These are phyloP conservation scores for Schoenoplectus tabernaemontani DNA, from an alignment of 202 grass and related monocot genomes.

Conservation along the genomic window DNA sequence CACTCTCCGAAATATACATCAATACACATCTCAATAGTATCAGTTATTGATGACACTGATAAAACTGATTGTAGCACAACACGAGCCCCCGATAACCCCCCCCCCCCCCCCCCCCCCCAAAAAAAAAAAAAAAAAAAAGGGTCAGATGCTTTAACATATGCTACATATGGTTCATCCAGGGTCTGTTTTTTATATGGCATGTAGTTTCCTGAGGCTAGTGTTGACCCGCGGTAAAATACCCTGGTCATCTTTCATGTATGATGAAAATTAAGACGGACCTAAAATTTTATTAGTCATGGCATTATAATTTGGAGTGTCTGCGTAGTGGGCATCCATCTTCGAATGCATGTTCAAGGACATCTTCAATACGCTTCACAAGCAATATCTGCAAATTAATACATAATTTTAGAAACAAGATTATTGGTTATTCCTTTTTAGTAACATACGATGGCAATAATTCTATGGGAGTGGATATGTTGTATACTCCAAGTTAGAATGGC, in stretches of 20 bases:
- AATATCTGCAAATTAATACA: constrained; percentile 46
- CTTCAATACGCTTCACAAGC: constrained; percentile 86
- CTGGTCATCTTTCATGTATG: constrained; percentile 1
- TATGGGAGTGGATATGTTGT: not conserved
- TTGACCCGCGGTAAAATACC: constrained; percentile 6
- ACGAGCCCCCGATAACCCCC: not conserved
- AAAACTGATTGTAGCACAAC: not conserved
- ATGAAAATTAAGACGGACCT: constrained; percentile 14
- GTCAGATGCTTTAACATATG: not conserved
- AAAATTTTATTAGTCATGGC: not conserved
- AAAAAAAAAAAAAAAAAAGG: no score
- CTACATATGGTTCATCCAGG: constrained; percentile 4
- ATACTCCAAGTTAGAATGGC: not conserved
- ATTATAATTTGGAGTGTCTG: constrained; percentile 71
- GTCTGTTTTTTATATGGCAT: not conserved
- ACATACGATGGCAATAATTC: not conserved
- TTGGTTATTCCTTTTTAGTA: not conserved
- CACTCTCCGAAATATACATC: constrained; percentile 18
- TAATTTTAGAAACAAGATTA: not conserved
- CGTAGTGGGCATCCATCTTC: constrained; percentile 65
- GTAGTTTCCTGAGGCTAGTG: constrained; percentile 13
- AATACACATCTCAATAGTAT: not conserved
- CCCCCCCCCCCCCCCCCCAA: not conserved
- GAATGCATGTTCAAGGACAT: constrained; percentile 87
- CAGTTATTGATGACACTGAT: not conserved